phyloP scores from a whole-genome alignment of 1,284 basidiomycete genomes.

The Leccinum pseudoinsigne region DNA sequence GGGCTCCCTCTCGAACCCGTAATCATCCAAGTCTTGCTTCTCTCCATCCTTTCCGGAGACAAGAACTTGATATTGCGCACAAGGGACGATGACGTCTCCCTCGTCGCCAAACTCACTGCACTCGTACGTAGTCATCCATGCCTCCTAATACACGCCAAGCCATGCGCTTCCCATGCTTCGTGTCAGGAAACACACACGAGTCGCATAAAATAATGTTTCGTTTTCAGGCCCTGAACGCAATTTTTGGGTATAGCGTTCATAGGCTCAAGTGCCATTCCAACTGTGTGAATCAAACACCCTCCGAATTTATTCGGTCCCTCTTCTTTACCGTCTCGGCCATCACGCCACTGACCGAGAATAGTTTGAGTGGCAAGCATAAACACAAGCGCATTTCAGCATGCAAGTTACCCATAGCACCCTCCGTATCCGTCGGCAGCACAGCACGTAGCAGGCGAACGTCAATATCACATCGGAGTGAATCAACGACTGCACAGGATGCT shows the following conservation, averaged over 20 bases:
- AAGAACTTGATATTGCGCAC: constrained; percentile 64
- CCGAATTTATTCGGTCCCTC: constrained; percentile 52
- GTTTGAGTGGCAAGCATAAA: constrained; percentile 22
- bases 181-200: neutral
- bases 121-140: constrained; percentile 46
- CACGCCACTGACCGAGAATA: constrained; percentile 33
- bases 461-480: constrained; percentile 23
- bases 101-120: constrained; percentile 53
- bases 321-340: constrained; percentile 43
- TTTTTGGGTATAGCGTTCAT: constrained; percentile 60
- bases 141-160: constrained; percentile 3
- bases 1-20: constrained; percentile 58
- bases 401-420: constrained; percentile 18
- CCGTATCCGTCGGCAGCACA: constrained; percentile 19
- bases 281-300: constrained; percentile 25
- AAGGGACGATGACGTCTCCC: constrained; percentile 55
- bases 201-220: constrained; percentile 10
- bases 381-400: constrained; percentile 26
- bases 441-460: constrained; percentile 28
- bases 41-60: constrained; percentile 59
- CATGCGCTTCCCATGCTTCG: constrained; percentile 10
- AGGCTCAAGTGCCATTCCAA: constrained; percentile 49
- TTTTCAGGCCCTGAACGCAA: constrained; percentile 51
- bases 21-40: constrained; percentile 64
- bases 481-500: constrained; percentile 15